These are phyloP conservation scores for Pleurotus sapidus DNA, from an alignment of 768 basidiomycete genomes.

Conservation along the genomic window DNA sequence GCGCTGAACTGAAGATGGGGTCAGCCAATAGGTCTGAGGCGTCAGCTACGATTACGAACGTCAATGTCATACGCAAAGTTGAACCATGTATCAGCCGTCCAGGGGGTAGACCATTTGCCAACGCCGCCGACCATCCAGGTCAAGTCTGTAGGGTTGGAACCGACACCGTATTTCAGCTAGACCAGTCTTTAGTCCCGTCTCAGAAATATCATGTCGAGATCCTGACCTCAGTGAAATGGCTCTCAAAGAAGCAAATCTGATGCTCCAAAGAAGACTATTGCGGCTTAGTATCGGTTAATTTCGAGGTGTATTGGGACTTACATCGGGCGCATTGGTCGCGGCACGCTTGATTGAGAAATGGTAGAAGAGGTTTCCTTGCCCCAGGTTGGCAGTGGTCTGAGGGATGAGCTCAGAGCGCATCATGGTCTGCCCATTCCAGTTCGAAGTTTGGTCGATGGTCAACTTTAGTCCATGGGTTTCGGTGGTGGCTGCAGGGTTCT, in stretches of 20 bases:
- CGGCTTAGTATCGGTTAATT: background rate
- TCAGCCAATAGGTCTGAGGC: background rate
- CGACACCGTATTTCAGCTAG: slow-evolving; percentile 57
- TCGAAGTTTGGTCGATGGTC: slow-evolving; percentile 51
- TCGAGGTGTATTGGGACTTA: slow-evolving; percentile 21
- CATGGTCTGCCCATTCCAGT: slow-evolving; percentile 52
- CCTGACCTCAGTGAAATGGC: slow-evolving; percentile 56
- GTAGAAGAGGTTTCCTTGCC: slow-evolving; percentile 56
- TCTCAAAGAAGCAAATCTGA: slow-evolving; percentile 62
- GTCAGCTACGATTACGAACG: slow-evolving; percentile 26
- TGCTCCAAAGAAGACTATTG: slow-evolving; percentile 51
- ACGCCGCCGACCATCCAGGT: slow-evolving; percentile 48
- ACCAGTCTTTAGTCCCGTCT: background rate
- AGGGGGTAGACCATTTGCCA: slow-evolving; percentile 48
- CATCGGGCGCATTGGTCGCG: slow-evolving; percentile 49
- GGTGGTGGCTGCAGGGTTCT: slow-evolving; percentile 53
- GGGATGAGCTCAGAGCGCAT: slow-evolving; percentile 42
- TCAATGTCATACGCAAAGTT: slow-evolving; percentile 69
- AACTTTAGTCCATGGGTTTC: slow-evolving; percentile 50
- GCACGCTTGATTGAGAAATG: slow-evolving; percentile 56
- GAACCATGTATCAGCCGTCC: slow-evolving; percentile 53
- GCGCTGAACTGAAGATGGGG: slow-evolving; percentile 40
- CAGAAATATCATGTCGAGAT: background rate
- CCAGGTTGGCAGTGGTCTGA: slow-evolving; percentile 50
- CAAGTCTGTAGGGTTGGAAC: slow-evolving; percentile 43